A percentile compares a stretch with the other conserved stretches of the same genome.
Conservation (phyloP, 768 basidiomycete genomes). For the Lepiota subincarnata region DNA sequence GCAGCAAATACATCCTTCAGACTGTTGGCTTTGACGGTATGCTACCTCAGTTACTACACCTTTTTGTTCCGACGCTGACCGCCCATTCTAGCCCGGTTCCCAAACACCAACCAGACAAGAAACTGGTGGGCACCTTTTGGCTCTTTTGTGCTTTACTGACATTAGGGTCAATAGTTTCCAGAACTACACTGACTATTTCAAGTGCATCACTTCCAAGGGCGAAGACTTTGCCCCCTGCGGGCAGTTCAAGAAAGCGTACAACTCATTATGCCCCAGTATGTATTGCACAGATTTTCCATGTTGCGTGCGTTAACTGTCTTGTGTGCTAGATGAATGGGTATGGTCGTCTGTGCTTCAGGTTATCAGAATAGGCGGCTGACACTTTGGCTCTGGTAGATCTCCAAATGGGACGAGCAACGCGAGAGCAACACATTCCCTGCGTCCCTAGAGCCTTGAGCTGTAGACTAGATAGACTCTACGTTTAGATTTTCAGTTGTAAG, state of each 20-base stretch:
- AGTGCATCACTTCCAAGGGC: constrained; percentile 94
- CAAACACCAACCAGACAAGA: constrained; percentile 90
- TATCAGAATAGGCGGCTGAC: constrained; percentile 9
- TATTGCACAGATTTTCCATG: constrained; percentile 17
- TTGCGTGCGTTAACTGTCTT: not conserved
- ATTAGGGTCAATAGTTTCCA: constrained; percentile 60
- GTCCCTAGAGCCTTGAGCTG: constrained; percentile 61
- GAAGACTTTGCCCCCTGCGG: constrained; percentile 99
- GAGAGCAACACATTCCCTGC: constrained; percentile 92
- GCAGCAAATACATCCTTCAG: constrained; percentile 83
- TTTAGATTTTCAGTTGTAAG: not conserved
- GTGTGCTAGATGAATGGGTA: constrained; percentile 84
- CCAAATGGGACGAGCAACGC: constrained; percentile 93
- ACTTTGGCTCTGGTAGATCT: constrained; percentile 45
- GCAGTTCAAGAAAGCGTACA: constrained; percentile 95
- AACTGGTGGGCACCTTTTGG: constrained; percentile 70
- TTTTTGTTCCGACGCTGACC: not conserved
- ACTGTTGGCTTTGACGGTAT: constrained; percentile 93
- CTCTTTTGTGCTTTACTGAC: not conserved
- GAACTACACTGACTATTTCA: constrained; percentile 98
- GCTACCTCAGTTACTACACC: constrained; percentile 16
- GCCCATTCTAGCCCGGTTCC: constrained; percentile 68
- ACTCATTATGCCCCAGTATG: constrained; percentile 97
- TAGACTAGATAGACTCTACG: not conserved
- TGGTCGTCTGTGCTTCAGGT: constrained; percentile 14